phyloP scores from a whole-genome alignment of 1,284 basidiomycete genomes.

The Schizopora paradoxa region DNA sequence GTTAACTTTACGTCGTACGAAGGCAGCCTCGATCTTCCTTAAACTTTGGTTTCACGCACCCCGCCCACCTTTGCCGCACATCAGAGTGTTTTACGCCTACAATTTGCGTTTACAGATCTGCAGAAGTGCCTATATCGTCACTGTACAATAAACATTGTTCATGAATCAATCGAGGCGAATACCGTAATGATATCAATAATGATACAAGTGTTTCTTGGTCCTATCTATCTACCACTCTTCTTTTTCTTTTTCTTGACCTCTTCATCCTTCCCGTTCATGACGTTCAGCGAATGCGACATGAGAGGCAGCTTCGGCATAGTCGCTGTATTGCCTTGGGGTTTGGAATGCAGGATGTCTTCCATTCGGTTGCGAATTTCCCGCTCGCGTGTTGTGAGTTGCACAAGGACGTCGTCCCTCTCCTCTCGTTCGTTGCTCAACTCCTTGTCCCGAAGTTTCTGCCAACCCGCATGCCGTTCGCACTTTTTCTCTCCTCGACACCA shows the following conservation, averaged over 20 bases:
- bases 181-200: too few species aligned
- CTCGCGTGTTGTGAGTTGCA: slow-evolving; percentile 60
- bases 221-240: slow-evolving; percentile 45
- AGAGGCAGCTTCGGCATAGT: slow-evolving; percentile 24
- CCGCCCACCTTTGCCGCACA: too few species aligned
- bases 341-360: slow-evolving; percentile 61
- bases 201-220: too few species aligned
- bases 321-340: slow-evolving; percentile 37
- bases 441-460: slow-evolving; percentile 69
- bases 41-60: too few species aligned
- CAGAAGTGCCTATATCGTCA: too few species aligned
- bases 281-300: slow-evolving; percentile 37
- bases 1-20: too few species aligned
- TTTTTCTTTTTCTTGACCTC: slow-evolving; percentile 56
- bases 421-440: slow-evolving; percentile 70
- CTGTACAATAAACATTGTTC: too few species aligned
- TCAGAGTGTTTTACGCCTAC: not conserved
- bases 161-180: too few species aligned
- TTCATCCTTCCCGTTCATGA: slow-evolving; percentile 44
- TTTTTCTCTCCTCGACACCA: slow-evolving; percentile 71
- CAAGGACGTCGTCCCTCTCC: slow-evolving; percentile 56
- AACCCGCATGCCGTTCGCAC: slow-evolving; percentile 75
- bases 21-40: too few species aligned
- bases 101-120: too few species aligned
- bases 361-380: slow-evolving; percentile 68